Base-by-base conservation (phyloP, 257 asterid species). In the Rhazya stricta region DNA sequence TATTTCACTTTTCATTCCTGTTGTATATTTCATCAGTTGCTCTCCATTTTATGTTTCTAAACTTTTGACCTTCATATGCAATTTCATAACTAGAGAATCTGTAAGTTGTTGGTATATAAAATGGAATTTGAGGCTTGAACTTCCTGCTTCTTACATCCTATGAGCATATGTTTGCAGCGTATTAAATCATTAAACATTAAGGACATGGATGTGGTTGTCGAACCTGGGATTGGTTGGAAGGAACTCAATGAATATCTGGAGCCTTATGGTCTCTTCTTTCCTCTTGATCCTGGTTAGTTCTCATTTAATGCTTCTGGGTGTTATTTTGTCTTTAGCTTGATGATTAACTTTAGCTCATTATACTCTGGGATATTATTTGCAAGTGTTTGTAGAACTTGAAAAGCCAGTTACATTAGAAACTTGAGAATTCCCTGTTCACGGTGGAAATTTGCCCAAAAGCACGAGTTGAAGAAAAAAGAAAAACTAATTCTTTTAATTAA, bases 141-240 rank as follows among this genome's bases (percentile, higher is more conserved):
- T 53, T 37, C 62, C 27, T 36, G 46, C 83, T 83, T 42, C 77
- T 87, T 73, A 89, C 77, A 56, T 37, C 27, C 8, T 74, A 71
- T 53, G 45, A 27, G 79, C 66, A 74, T 76, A 45, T 79, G 76
- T 71, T 23, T 86, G 85, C 81, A 94, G 98, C 81, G 77, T 74
- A 89, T 95, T 69, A 89, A 85, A 86, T 79, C 94, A 41, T 83
- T 95, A 79, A 87, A 95, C 78, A 83, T 95, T 71, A 88, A 84
- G 82, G 96, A 95, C 88, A 89, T 95, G 99, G 99, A 95, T 83
- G 97, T 95, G 67, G 94, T 95, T 71, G 99, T 95, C 83, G 99
- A 95, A 83, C 96, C 99, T 81, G 99, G 99, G 79, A 88, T 91
- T 81, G 99, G 97, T 72, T 95, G 98, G 99, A 89, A 91, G 89